Evolutionary conservation across 306 rosid species (phyloP), one percentile per base, ranked within the genome.

Genomic region (Inga laurina): DNA sequence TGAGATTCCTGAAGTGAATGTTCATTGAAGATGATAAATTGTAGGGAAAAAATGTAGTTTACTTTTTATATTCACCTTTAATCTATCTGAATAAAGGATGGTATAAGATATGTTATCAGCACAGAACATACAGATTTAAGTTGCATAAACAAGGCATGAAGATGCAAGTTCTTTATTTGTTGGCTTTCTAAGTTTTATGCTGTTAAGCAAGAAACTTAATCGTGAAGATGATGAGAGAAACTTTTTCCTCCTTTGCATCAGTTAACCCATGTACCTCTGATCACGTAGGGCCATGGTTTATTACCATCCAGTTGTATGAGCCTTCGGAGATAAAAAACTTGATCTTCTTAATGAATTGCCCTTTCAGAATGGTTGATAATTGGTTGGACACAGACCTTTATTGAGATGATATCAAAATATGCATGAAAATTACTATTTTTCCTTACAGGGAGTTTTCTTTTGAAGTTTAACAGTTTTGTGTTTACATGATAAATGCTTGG

Each of bases 21-120:
- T 62, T 80, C 77, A 79, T 79, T 86, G 65, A 80, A 80, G 75
- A 87, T 72, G 45, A 73, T 39, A 18, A 44, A 84, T 43, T 65
- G 59, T 2, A 46, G 64, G 16, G 45, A 57, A 65, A 66, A 37
- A 56, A 21, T 46, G 10, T 59, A 11, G 65, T 75, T 18, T 45
- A 39, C 49, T 37, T n/a, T 43, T 37, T 30, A 13, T 72, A 46
- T 32, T 49, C 10, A 49, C 24, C 21, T 8, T 56, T 72, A 57
- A 39, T 79, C 30, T 49, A 57, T 79, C 37, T 49, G 69, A 69
- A 56, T 59, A 79, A 78, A 44, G 51, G 76, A 69, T 79, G 69
- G 81, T 81, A 18, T 43, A 44, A 8, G 19, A 66, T 45, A 66
- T 37, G 74, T 52, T 78, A 32, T 21, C 22, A 46, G 41, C 41